Base-by-base conservation (phyloP, 2,329 filamentous ascomycete genomes). In the Stagonosporopsis tanaceti region DNA sequence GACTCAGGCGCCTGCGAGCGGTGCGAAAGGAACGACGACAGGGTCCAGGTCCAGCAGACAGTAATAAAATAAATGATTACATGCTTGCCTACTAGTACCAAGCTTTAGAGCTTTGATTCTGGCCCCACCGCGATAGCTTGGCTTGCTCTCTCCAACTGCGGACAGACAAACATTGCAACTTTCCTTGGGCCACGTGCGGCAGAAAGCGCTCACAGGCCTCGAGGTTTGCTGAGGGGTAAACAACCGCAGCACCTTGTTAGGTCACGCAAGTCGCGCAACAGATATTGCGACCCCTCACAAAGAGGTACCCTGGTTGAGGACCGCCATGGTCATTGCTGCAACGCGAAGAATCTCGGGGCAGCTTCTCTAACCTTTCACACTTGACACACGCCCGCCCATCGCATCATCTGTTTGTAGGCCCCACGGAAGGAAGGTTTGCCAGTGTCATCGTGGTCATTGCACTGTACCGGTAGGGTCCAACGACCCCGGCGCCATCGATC, bases 301-400 rank as follows among this genome's bases (percentile, higher is more conserved):
- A 52, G 44, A 32, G 22, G 54, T 27, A 50, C 34, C 34, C 50
- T 51, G 22, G 51, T 52, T 50, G 48, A 53, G 45, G 48, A 50
- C 55, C 57, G 51, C 59, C 45, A 61, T 64, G 50, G 59, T 68
- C 62, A 65, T 68, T 66, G 66, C 64, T 60, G 54, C 54, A 57
- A 41, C 60, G 52, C 53, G 50, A 63, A 64, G 54, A 59, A 59
- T 62, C 53, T 51, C 40, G 42, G n/a, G 58, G 47, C 48, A 59
- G 50, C 56, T 42, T 41, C 24, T 47, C 24, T 45, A 53, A 51
- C 48, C 50, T 47, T 40, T 12, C 34, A 20, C 46, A 57, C 45
- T 44, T 53, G 42, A 37, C 50, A 55, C 39, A 38, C 34, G 42
- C 27, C 32, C 27, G 30, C 46, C 28, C 27, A 35, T n/a, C 42